phyloP scores from a whole-genome alignment of 2,329 filamentous ascomycete species.

The Chrysosporium queenslandicum region DNA sequence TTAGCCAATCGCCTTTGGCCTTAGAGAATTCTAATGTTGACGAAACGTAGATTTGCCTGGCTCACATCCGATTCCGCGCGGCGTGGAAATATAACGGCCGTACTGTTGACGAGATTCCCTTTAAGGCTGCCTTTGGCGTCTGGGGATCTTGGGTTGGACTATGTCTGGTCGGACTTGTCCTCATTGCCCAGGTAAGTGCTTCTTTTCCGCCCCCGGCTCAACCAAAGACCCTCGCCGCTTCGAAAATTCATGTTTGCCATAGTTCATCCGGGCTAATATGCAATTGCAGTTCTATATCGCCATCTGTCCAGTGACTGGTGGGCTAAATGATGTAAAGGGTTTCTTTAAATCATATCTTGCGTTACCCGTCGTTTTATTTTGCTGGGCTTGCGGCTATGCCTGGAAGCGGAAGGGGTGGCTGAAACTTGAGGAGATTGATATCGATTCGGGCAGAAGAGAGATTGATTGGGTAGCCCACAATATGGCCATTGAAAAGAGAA shows the following conservation, averaged over 20 bases:
- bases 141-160: slow-evolving; percentile 53
- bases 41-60: slow-evolving; percentile 43
- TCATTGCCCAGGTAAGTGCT: slow-evolving; percentile 39
- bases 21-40: neutral
- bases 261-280: no score
- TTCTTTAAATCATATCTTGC: slow-evolving; percentile 28
- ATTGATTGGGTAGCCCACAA: slow-evolving; percentile 57
- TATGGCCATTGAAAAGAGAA: slow-evolving; percentile 22
- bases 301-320: slow-evolving; percentile 19
- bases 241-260: neutral
- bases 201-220: neutral
- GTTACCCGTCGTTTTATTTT: slow-evolving; percentile 28
- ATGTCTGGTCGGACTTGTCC: slow-evolving; percentile 42
- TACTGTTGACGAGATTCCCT: slow-evolving; percentile 53
- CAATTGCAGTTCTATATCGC: slow-evolving; percentile 24
- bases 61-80: slow-evolving; percentile 57
- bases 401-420: slow-evolving; percentile 58
- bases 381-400: slow-evolving; percentile 48
- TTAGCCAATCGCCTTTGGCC: no score
- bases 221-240: neutral
- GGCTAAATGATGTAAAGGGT: slow-evolving; percentile 17
- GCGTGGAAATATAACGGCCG: slow-evolving; percentile 52
- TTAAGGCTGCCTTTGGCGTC: slow-evolving; percentile 49
- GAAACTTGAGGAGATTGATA: slow-evolving; percentile 50
- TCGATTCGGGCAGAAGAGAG: slow-evolving; percentile 55